Percentiles rank a stretch among this genome's conserved stretches.
Conservation (phyloP, 129 eudicot genomes). For the Heracleum sosnowskyi region DNA sequence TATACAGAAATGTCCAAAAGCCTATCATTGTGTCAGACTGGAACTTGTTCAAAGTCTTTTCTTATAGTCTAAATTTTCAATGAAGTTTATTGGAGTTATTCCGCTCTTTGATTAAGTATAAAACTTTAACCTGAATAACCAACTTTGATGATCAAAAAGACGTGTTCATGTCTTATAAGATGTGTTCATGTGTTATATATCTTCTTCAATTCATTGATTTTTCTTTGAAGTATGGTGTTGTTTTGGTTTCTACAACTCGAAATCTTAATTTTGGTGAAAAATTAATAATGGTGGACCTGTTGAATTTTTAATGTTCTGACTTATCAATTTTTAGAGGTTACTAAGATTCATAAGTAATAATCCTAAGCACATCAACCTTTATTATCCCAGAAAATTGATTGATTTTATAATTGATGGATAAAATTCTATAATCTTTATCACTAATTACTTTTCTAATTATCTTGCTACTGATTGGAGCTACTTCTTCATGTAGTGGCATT, state of each 20-base stretch:
- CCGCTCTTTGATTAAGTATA: not conserved
- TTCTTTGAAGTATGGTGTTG: not conserved
- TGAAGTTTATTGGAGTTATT: not conserved
- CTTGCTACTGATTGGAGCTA: not conserved
- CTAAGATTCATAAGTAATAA: not conserved
- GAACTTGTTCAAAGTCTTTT: not conserved
- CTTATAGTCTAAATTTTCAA: not conserved
- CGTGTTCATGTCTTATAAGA: not conserved
- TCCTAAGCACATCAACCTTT: not conserved
- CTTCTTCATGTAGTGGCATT: conserved; percentile 38
- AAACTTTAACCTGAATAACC: not conserved
- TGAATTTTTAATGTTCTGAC: not conserved
- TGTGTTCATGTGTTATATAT: not conserved
- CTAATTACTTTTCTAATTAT: not conserved
- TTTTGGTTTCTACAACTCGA: not conserved
- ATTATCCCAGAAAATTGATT: not conserved
- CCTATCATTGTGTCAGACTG: not conserved
- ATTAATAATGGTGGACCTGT: not conserved
- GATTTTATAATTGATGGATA: not conserved
- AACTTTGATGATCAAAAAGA: not conserved
- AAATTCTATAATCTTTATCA: not conserved
- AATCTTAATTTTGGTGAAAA: not conserved
- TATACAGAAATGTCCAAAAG: not conserved
- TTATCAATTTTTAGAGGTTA: not conserved
- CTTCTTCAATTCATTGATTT: not conserved